These are phyloP conservation scores for Taiozyma onychis DNA, from an alignment of 1,139 yeast species.

Conservation along the genomic window DNA sequence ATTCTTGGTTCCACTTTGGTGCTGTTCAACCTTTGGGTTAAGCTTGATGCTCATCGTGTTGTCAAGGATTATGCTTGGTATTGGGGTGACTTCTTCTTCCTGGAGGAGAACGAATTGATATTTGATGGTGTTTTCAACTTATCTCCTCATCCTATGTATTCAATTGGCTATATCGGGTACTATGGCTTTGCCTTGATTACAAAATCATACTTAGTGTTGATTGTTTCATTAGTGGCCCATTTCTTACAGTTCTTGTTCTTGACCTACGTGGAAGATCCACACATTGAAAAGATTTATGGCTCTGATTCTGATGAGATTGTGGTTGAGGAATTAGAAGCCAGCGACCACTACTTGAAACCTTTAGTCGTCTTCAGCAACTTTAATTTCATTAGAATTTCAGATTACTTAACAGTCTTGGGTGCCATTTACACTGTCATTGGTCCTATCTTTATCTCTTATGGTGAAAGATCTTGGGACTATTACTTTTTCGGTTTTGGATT, in stretches of 20 bases:
- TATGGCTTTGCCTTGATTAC: slow-evolving; percentile 80
- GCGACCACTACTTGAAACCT: slow-evolving; percentile 46
- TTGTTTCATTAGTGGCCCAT: slow-evolving; percentile 73
- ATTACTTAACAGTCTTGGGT: slow-evolving; percentile 49
- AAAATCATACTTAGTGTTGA: slow-evolving; percentile 66
- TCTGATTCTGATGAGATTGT: slow-evolving; percentile 20
- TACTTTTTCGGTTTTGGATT: slow-evolving; percentile 46
- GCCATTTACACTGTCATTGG: slow-evolving; percentile 39
- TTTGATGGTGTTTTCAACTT: slow-evolving; percentile 90
- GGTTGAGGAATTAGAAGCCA: slow-evolving; percentile 30
- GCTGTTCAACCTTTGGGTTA: slow-evolving; percentile 79
- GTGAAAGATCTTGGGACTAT: slow-evolving; percentile 24
- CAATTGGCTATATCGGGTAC: slow-evolving; percentile 85
- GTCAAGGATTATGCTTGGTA: slow-evolving; percentile 94
- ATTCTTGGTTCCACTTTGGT: slow-evolving; percentile 45
- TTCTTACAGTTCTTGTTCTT: slow-evolving; percentile 73
- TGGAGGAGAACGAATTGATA: slow-evolving; percentile 69
- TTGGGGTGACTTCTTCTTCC: slow-evolving; percentile 91
- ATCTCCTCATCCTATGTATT: slow-evolving; percentile 94
- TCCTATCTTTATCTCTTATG: slow-evolving; percentile 39
- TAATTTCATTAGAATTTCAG: slow-evolving; percentile 60
- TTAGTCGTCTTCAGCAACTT: slow-evolving; percentile 57
- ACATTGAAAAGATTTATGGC: slow-evolving; percentile 73
- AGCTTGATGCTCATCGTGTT: slow-evolving; percentile 82
- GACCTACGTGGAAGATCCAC: slow-evolving; percentile 80